Evolutionary conservation across 2,329 filamentous ascomycete species (phyloP), one percentile per base, ranked within the genome.

Genomic region (Microascus cirrosus): DNA sequence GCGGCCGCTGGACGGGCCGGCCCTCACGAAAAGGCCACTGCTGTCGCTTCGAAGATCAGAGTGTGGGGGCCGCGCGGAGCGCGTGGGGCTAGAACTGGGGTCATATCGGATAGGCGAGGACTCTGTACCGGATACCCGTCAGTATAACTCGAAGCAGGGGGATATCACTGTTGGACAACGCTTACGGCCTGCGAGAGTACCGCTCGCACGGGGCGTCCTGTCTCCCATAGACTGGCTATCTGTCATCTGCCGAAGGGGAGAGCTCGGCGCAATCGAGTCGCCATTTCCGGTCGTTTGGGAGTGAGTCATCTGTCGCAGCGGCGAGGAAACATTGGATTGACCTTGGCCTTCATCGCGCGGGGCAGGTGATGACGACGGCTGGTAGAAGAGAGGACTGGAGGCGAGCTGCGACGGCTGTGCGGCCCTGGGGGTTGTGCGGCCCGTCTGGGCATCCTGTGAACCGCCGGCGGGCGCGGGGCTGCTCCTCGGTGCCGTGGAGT

Each of bases 81-180:
- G 83, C n/a, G 83, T 85, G 28, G 90, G 90, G 67, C 89, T 95
- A 42, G 93, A 96, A 71, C 90, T 96, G 39, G 90, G 85, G 59
- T 90, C 89, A 69, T 96, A 97, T 69, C 86, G 84, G 63, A 97
- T 90, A 1, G 93, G 93, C 1, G 93, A 97, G 0, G 93, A 97
- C 67, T 92, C 93, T 96, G 63, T 28, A 54, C 22, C 32, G n/a
- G 24, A 20, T 2, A 18, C 35, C 24, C 12, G 45, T 50, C 20
- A 50, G 45, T 24, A 50, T 20, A 42, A 45, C 12, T 12, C 36
- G 8, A 32, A 48, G 24, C 22, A 45, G 20, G 15, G 24, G 54
- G n/a, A 18, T 1, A n/a, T 11, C 15, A 22, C 12, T 28, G 28
- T 32, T 32, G 11, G 36, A 28, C 25, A 15, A 53, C 32, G 45